Evolutionary conservation across 164 flowering plant species (phyloP), one percentile per base, ranked within the genome.

Genomic region (Protea cynaroides): DNA sequence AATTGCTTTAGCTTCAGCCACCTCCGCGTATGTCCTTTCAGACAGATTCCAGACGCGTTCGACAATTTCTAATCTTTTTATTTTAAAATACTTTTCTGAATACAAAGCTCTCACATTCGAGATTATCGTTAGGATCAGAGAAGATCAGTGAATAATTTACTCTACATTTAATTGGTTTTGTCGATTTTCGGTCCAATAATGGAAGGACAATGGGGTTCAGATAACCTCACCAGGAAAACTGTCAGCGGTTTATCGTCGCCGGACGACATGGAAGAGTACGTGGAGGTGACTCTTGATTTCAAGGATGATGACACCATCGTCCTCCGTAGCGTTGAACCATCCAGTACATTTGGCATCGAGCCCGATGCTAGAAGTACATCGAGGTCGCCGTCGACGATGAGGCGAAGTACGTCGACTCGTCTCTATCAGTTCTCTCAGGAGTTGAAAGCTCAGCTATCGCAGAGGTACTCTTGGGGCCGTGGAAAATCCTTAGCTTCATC

Each of bases 231-330:
- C 38, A 84, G 69, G 0, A 74, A 53, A 8, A 37, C 60, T 8
- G 23, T 75, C 7, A 81, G 83, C 34, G 63, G 62, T 7, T 80
- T 61, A 2, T 70, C 85, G 0, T 80, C 86, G 2, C 84, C 89
- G 51, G 82, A 49, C 9, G 67, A n/a, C 34, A 69, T 23, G 14
- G 90, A 88, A 75, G 98, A 92, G 80, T 83, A 83, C 40, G 96
- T 95, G 0, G 97, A 95, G 69, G 96, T 95, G 17, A 95, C 96
- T 17, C 81, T 95, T 19, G 97, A 95, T 65, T 74, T 95, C 34
- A 92, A 89, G 19, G 97, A 85, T 59, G 96, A 94, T 56, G 84
- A 91, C 67, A 89, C 99, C 1, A 79, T 95, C 59, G 69, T 95
- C n/a, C n/a, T n/a, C n/a, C n/a, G n/a, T n/a, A n/a, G n/a, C n/a